Conservation (phyloP, 768 basidiomycete species). For the Cystofilobasidium capitatum region DNA sequence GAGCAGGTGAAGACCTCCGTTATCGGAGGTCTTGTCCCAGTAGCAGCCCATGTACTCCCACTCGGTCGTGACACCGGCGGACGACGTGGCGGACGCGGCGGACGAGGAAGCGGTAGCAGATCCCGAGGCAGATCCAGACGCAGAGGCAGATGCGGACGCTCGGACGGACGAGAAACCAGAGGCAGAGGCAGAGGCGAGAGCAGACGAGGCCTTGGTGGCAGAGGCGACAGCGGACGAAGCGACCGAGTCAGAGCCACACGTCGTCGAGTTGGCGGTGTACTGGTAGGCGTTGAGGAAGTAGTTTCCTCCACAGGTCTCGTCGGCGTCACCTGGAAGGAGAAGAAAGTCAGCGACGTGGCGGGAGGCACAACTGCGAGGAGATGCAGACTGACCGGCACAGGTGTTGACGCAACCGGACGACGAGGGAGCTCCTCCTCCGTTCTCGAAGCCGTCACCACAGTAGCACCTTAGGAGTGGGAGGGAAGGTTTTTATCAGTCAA, state of each 20-base stretch:
- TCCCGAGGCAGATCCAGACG: neutral
- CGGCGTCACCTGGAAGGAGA: neutral
- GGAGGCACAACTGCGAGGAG: neutral
- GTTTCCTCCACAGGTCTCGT: slow-evolving; percentile 22
- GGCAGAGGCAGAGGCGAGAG: neutral
- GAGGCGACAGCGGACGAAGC: neutral
- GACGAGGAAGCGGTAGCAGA: slow-evolving; percentile 9
- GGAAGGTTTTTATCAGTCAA: slow-evolving; percentile 38
- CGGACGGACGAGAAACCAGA: neutral
- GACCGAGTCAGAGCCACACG: neutral
- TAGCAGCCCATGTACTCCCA: slow-evolving; percentile 26
- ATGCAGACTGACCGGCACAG: slow-evolving; percentile 50
- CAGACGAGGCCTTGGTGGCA: slow-evolving; percentile 8
- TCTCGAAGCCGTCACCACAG: slow-evolving; percentile 59
- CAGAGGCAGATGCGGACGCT: neutral
- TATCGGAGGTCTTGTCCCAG: slow-evolving; percentile 20
- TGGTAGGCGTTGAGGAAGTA: slow-evolving; percentile 21
- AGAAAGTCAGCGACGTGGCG: neutral
- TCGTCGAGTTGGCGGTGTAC: slow-evolving; percentile 3
- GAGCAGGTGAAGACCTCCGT: slow-evolving; percentile 15
- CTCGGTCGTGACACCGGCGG: slow-evolving; percentile 19
- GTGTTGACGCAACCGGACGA: slow-evolving; percentile 61
- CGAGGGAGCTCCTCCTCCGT: slow-evolving; percentile 47
- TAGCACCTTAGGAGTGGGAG: slow-evolving; percentile 29
- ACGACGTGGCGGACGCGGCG: slow-evolving; percentile 4